Conservation (phyloP, 306 rosid genomes). For the Canavalia gladiata region DNA sequence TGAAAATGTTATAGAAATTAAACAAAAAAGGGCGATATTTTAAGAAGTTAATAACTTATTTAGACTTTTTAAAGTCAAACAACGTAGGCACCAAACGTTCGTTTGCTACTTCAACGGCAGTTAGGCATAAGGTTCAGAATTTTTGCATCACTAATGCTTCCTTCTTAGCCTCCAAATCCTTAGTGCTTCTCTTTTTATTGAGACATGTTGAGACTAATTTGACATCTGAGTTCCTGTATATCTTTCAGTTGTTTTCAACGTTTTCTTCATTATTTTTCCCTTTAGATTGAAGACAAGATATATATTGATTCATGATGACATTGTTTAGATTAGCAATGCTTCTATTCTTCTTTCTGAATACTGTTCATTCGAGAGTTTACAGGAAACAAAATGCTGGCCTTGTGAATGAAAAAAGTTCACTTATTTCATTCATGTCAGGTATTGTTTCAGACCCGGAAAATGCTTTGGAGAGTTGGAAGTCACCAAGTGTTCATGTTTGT, state of each 20-base stretch:
- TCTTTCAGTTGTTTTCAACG: conserved; percentile 18
- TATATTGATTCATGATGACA: conserved; percentile 48
- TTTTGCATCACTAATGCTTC: conserved; percentile 40
- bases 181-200: conserved; percentile 31
- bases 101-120: conserved; percentile 66
- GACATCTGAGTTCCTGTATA: conserved; percentile 26
- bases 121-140: conserved; percentile 67
- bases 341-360: conserved; percentile 45
- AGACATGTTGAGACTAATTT: conserved; percentile 36
- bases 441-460: conserved; percentile 75
- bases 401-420: conserved; percentile 61
- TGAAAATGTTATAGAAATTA: too few relatives aligned
- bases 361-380: conserved; percentile 45
- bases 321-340: conserved; percentile 47
- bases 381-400: conserved; percentile 46
- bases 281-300: conserved; percentile 38
- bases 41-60: too few relatives aligned
- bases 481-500: conserved; percentile 63
- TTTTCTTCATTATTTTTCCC: conserved; percentile 28
- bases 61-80: conserved; percentile 59
- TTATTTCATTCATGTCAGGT: conserved; percentile 76
- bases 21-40: too few relatives aligned
- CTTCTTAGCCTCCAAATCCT: conserved; percentile 48
- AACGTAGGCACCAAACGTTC: conserved; percentile 53
- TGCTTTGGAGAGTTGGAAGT: conserved; percentile 66